A percentile compares a stretch with the other conserved stretches of the same genome.
Evolutionary conservation across 495 filamentous ascomycete species (phyloP).

Genomic region (Aspergillus incahuasiensis): DNA sequence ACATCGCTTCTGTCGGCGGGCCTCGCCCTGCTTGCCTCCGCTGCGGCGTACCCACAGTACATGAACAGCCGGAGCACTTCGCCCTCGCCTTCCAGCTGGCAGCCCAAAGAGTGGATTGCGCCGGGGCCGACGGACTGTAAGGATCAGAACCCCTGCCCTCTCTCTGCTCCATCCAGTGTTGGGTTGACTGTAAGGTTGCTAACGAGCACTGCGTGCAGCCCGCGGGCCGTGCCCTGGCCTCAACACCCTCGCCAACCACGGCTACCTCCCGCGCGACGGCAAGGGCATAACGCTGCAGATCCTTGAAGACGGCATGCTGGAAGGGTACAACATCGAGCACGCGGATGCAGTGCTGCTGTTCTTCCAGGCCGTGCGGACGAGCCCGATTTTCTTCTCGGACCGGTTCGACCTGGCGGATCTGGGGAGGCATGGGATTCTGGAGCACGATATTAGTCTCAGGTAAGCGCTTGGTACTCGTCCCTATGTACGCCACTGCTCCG

Average conservation of each 20-base stretch:
- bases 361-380: constrained; percentile 11
- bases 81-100: too few species aligned
- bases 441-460: constrained; percentile 16
- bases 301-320: constrained; percentile 14
- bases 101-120: constrained; percentile 10
- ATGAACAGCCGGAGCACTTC: not conserved
- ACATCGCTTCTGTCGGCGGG: not conserved
- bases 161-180: too few species aligned
- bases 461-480: too few species aligned
- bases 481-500: too few species aligned
- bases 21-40: constrained; percentile 1
- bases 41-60: constrained; percentile 10
- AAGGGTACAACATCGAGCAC: constrained; percentile 13
- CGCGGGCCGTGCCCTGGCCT: constrained; percentile 42
- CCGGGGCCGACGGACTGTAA: constrained; percentile 11
- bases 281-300: constrained; percentile 12
- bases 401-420: constrained; percentile 11
- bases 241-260: constrained; percentile 54
- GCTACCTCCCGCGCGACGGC: constrained; percentile 43
- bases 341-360: constrained; percentile 9
- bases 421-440: constrained; percentile 9
- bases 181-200: not conserved
- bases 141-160: not conserved
- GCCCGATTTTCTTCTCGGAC: not conserved
- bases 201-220: not conserved